Evolutionary conservation across 306 rosid species (phyloP).

Genomic region (Prunus salicina): DNA sequence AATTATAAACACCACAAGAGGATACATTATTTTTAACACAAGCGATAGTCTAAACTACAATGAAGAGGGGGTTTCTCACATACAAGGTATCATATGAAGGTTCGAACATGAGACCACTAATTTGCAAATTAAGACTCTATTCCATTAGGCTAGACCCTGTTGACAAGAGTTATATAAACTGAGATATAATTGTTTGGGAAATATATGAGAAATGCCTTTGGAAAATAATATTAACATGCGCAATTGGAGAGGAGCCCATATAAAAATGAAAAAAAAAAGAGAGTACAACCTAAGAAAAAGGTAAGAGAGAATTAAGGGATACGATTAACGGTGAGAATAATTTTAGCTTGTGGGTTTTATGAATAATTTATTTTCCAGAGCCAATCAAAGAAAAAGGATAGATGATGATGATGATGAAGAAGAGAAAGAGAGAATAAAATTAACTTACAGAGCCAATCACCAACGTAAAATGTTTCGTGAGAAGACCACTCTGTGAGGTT

Average conservation of each 20-base stretch:
- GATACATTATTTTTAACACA: no score
- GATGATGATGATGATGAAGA: background rate
- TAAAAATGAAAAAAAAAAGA: no score
- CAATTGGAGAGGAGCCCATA: background rate
- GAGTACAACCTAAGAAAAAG: background rate
- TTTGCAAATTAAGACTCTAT: no score
- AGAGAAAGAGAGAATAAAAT: no score
- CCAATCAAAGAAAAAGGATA: background rate
- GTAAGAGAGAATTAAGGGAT: background rate
- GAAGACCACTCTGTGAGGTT: slow-evolving; percentile 25
- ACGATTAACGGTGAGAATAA: background rate
- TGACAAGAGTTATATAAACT: no score
- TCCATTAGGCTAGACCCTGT: fast-evolving
- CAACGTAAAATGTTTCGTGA: slow-evolving; percentile 8
- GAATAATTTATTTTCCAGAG: background rate
- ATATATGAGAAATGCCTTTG: background rate
- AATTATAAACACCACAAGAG: no score
- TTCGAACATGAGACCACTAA: fast-evolving
- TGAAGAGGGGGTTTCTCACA: no score
- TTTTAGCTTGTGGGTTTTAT: background rate
- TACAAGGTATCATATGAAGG: no score
- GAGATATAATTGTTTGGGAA: no score
- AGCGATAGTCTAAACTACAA: no score
- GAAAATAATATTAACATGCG: background rate
- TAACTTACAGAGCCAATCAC: slow-evolving; percentile 22